Evolutionary conservation across 2,329 filamentous ascomycete species (phyloP).

Genomic region (Polytolypa hystricis): DNA sequence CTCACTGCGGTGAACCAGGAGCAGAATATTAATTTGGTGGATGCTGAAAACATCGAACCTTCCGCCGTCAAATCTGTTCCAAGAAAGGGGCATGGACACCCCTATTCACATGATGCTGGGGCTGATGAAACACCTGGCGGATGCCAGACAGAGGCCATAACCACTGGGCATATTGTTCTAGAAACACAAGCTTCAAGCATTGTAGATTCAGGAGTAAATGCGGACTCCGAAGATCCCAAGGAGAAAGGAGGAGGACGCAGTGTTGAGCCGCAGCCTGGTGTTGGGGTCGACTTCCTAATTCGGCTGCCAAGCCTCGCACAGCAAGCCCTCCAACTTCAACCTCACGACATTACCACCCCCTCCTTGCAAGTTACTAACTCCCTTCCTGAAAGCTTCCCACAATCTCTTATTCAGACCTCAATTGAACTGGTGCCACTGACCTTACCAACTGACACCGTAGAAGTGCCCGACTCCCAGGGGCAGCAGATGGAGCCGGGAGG

Average conservation of each 20-base stretch:
- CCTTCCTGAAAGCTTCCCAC: background rate
- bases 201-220: background rate
- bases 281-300: background rate
- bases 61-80: too few relatives aligned
- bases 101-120: too few relatives aligned
- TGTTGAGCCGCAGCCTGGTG: constrained; percentile 3
- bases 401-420: background rate
- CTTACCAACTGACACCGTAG: too few relatives aligned
- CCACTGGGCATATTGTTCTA: too few relatives aligned
- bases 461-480: background rate
- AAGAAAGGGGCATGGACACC: too few relatives aligned
- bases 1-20: too few relatives aligned
- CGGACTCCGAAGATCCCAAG: background rate
- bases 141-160: too few relatives aligned
- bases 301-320: constrained; percentile 7
- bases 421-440: too few relatives aligned
- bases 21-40: too few relatives aligned
- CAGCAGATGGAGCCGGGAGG: too few relatives aligned
- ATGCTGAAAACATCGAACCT: too few relatives aligned
- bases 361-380: background rate
- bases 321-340: constrained; percentile 7
- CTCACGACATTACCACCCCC: constrained; percentile 1
- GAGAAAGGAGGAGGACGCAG: background rate
- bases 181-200: background rate
- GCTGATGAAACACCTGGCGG: too few relatives aligned